phyloP scores from a whole-genome alignment of 768 basidiomycete species.

The Cubamyces lactineus region DNA sequence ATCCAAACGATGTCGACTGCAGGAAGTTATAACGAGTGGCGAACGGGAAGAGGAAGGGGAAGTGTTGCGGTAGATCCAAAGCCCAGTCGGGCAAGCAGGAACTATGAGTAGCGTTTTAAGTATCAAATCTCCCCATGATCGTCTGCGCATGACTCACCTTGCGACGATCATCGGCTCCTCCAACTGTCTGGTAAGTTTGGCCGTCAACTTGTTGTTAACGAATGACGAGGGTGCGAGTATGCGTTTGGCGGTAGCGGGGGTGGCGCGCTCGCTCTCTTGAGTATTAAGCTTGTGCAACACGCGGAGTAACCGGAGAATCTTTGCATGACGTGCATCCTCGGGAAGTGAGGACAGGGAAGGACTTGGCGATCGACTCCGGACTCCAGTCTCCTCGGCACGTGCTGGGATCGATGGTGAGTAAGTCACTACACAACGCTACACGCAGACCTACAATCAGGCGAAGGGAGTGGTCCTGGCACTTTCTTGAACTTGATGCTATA shows the following conservation, averaged over 20 bases:
- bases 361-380: conserved; percentile 62
- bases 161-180: conserved; percentile 99
- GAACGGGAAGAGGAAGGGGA: conserved; percentile 99
- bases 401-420: conserved; percentile 6
- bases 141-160: conserved; percentile 54
- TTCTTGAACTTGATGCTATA: conserved; percentile 95
- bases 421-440: neutral
- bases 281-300: conserved; percentile 85
- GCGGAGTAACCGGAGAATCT: conserved; percentile 87
- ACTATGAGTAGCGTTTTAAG: conserved; percentile 43
- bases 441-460: conserved; percentile 57
- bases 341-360: conserved; percentile 79
- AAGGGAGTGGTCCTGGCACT: conserved; percentile 77
- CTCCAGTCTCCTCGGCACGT: conserved; percentile 48
- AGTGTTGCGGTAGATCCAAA: conserved; percentile 91
- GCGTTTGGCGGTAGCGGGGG: conserved; percentile 53
- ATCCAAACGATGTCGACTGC: conserved; percentile 97
- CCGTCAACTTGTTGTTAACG: conserved; percentile 96
- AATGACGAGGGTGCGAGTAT: conserved; percentile 82
- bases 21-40: conserved; percentile 96
- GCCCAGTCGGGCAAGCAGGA: conserved; percentile 98
- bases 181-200: conserved; percentile 94
- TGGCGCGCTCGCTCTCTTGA: conserved; percentile 64
- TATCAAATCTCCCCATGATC: conserved; percentile 3
- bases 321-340: conserved; percentile 82